phyloP scores from a whole-genome alignment of 139 green algal species.

The Choricystis sp. region DNA sequence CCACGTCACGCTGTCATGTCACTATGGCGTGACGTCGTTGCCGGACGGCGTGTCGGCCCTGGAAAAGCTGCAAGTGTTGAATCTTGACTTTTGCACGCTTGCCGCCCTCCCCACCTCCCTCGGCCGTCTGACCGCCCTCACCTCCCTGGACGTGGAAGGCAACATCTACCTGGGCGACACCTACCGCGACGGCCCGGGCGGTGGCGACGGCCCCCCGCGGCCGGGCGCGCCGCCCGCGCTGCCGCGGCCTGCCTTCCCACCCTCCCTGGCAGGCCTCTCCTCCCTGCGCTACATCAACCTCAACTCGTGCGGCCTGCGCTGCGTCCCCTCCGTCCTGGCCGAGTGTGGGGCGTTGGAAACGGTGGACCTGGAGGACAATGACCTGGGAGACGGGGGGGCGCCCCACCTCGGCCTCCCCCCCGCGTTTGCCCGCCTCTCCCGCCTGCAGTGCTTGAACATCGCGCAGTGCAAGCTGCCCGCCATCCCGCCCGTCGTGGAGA shows the following conservation, averaged over 20 bases:
- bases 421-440: neutral
- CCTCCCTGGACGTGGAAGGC: slow-evolving; percentile 17
- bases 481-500: slow-evolving; percentile 7
- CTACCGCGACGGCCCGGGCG: neutral
- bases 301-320: slow-evolving; percentile 14
- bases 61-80: slow-evolving; percentile 9
- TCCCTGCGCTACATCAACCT: slow-evolving; percentile 14
- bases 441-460: slow-evolving; percentile 18
- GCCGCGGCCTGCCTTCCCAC: slow-evolving; percentile 5
- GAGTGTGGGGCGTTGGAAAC: slow-evolving; percentile 5
- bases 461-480: slow-evolving; percentile 6
- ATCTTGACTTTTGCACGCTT: slow-evolving; percentile 16
- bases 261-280: slow-evolving; percentile 6
- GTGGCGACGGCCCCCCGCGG: no score
- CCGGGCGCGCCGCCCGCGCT: neutral
- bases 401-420: neutral
- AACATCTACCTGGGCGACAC: slow-evolving; percentile 13
- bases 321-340: slow-evolving; percentile 3
- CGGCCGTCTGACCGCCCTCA: slow-evolving; percentile 12
- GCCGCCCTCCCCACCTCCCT: slow-evolving; percentile 8
- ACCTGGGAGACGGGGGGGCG: neutral
- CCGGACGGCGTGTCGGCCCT: slow-evolving; percentile 7
- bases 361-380: slow-evolving; percentile 15
- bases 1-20: slow-evolving; percentile 16
- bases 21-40: slow-evolving; percentile 13